phyloP scores from a whole-genome alignment of 345 rosid genomes.

The Eucalyptus brandiana region DNA sequence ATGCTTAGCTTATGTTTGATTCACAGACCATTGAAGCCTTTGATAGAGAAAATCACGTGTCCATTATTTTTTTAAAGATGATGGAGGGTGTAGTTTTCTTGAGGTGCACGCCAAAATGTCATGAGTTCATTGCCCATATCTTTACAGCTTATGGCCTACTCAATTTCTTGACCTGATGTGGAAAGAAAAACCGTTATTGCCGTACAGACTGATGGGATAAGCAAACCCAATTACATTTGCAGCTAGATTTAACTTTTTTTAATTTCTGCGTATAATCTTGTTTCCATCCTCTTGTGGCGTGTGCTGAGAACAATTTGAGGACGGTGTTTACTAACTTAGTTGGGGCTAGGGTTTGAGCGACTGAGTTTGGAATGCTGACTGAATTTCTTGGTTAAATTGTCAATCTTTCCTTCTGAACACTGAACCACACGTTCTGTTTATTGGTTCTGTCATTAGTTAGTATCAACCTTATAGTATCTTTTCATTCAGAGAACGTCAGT shows the following conservation, averaged over 20 bases:
- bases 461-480: background rate
- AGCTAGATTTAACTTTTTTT: background rate
- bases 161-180: background rate
- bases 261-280: background rate
- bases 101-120: background rate
- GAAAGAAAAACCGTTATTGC: background rate
- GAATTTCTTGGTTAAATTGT: background rate
- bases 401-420: background rate
- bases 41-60: background rate
- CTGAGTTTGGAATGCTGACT: background rate
- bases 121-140: background rate
- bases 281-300: background rate
- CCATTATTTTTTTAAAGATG: background rate
- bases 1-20: background rate
- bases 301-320: background rate
- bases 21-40: background rate
- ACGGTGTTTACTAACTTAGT: background rate
- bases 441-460: background rate
- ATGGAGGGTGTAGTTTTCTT: background rate
- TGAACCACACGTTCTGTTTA: background rate
- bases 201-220: background rate
- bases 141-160: background rate
- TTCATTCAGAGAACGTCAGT: background rate
- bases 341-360: background rate
- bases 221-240: background rate